phyloP scores from a whole-genome alignment of 495 filamentous ascomycete genomes.

The Penicillium desertorum region DNA sequence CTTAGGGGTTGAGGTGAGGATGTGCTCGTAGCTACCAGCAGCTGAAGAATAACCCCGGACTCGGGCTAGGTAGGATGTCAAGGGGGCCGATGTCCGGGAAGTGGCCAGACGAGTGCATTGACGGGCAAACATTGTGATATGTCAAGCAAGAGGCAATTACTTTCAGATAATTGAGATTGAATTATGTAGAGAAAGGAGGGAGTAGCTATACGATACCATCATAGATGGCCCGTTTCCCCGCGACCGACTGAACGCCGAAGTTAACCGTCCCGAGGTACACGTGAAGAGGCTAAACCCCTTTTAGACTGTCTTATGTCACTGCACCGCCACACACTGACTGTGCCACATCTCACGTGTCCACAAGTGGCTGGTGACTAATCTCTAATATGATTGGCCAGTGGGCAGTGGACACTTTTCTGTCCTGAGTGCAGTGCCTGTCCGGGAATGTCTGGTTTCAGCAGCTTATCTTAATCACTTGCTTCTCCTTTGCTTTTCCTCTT shows the following conservation, averaged over 20 bases:
- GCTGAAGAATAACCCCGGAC: conserved; percentile 57
- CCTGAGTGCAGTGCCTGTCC: conserved; percentile 26
- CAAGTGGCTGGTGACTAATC: conserved; percentile 17
- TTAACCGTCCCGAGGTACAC: conserved; percentile 37
- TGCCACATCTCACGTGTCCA: conserved; percentile 20
- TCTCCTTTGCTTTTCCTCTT: conserved; percentile 16
- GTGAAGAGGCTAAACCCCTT: conserved; percentile 20
- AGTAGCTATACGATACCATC: conserved; percentile 4
- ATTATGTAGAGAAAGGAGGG: conserved; percentile 1
- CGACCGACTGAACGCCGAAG: conserved; percentile 31
- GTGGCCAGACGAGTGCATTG: conserved; percentile 58
- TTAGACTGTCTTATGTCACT: background rate
- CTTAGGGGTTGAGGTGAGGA: conserved; percentile 77
- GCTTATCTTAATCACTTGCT: conserved; percentile 25
- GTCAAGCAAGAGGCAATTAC: background rate
- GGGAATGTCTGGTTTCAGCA: conserved; percentile 33
- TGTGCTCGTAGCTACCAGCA: conserved; percentile 67
- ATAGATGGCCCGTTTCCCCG: conserved; percentile 32
- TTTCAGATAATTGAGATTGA: background rate
- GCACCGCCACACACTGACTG: conserved; percentile 10
- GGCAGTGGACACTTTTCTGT: conserved; percentile 46
- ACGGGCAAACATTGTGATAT: conserved; percentile 54
- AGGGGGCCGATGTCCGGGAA: conserved; percentile 51
- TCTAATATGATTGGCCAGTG: conserved; percentile 24
- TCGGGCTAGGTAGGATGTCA: conserved; percentile 51